phyloP scores from a whole-genome alignment of 2,329 filamentous ascomycete species.

The Tolypocladium cylindrosporum region DNA sequence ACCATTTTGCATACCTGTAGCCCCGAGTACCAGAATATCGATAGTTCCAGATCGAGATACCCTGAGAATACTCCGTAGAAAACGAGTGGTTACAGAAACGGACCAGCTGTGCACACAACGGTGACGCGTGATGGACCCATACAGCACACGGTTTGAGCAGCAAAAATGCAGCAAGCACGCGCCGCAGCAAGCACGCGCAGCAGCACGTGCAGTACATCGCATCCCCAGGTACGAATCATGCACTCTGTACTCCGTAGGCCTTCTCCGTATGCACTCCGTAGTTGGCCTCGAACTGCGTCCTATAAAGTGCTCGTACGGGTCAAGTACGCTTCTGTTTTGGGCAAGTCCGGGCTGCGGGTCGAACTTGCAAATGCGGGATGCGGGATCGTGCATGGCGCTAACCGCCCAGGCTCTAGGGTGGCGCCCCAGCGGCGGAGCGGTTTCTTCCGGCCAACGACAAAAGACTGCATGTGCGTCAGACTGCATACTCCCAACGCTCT shows the following conservation, averaged over 20 bases:
- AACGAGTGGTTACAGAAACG: neutral
- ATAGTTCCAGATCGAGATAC: neutral
- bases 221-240: too few relatives aligned
- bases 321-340: conserved; percentile 11
- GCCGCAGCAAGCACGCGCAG: neutral
- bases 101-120: neutral
- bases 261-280: neutral
- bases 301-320: neutral
- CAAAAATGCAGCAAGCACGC: neutral
- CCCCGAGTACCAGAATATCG: neutral
- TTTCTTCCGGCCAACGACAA: neutral
- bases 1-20: neutral
- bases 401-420: neutral
- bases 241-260: too few relatives aligned
- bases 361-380: neutral
- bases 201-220: neutral
- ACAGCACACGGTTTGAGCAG: neutral
- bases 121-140: neutral
- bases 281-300: neutral
- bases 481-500: neutral
- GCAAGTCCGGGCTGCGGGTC: conserved; percentile 14
- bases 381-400: neutral
- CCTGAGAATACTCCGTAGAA: neutral
- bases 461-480: neutral
- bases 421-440: neutral